Evolutionary conservation across 805 yeast genomes (phyloP), one percentile per base, ranked within the genome.

Genomic region (Candida quercuum): DNA sequence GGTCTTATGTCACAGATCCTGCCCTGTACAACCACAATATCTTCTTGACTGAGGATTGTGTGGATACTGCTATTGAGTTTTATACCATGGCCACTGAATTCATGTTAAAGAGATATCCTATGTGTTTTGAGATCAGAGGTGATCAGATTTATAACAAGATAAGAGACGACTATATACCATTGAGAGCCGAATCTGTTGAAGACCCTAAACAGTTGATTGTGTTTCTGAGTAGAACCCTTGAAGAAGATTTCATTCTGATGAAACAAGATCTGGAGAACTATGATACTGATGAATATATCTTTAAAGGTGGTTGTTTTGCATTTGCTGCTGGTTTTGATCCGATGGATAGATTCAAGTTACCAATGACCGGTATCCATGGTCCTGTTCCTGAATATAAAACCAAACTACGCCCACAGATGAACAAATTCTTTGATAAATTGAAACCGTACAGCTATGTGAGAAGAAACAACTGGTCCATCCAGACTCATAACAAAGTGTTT

Each of bases 261-360:
- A 50, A 72, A 39, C 61, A 59, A 12, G 63, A 59, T 16, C 67
- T 65, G 23, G 58, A 60, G 18, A 52, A 49, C 11, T 60, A 50
- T 19, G 57, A 56, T 24, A 67, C 69, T 15, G 75, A 73, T 38
- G 88, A 81, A 48, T 83, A 81, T 52, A 63, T 70, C 20, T 54
- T 79, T 29, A 64, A 80, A 37, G 78, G 77, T 0, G 75, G 78
- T 7, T 61, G 72, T 4, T 70, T 78, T 18, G 76, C 78, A 7
- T 81, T 80, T 47, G 86, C 91, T 2, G 76, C 81, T 1, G 91
- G 91, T 2, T 84, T 84, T 57, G 76, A 77, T 50, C 89, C 91
- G 4, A 57, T 67, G 5, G 59, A 53, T 8, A 69, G 74, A 43
- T 66, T 73, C 43, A 63, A 77, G 49, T 57, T 66, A 47, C 77